These are phyloP conservation scores for Aspergillus arachidicola DNA, from an alignment of 2,329 filamentous ascomycete species.

Conservation along the genomic window DNA sequence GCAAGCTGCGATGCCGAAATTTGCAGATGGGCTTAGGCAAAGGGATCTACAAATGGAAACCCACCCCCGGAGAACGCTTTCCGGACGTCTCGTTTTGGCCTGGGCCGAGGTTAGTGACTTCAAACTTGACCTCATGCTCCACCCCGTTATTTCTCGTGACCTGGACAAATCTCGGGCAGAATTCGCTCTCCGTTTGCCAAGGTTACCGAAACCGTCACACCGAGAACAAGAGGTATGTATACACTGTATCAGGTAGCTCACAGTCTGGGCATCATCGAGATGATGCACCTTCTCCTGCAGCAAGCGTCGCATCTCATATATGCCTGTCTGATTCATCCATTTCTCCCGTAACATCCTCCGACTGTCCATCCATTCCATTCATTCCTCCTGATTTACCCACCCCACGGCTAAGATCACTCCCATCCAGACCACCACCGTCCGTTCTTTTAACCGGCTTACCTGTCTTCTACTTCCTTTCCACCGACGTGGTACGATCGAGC, in stretches of 20 bases:
- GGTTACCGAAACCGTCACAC: slow-evolving; percentile 6
- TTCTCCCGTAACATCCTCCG: too few species aligned
- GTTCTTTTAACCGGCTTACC: not conserved
- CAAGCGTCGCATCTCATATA: not conserved
- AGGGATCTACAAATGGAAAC: slow-evolving; percentile 8
- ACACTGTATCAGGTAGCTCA: too few species aligned
- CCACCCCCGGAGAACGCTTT: slow-evolving; percentile 20
- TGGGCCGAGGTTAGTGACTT: slow-evolving; percentile 8
- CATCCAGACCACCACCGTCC: not conserved
- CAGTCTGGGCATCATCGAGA: not conserved
- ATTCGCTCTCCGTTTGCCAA: not conserved
- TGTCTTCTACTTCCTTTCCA: not conserved
- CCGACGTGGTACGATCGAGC: not conserved
- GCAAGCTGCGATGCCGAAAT: not conserved
- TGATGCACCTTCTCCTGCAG: not conserved
- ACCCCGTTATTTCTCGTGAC: slow-evolving; percentile 4
- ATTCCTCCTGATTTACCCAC: not conserved
- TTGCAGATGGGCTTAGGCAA: slow-evolving; percentile 7
- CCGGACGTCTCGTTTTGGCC: slow-evolving; percentile 10
- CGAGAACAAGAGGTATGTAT: not conserved
- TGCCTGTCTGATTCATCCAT: not conserved
- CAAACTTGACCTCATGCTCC: not conserved
- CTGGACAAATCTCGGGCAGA: not conserved
- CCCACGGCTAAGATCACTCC: slow-evolving; percentile 1
- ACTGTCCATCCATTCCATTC: not conserved